Evolutionary conservation across 2,329 filamentous ascomycete species (phyloP).

Genomic region (Colletotrichum limetticola): DNA sequence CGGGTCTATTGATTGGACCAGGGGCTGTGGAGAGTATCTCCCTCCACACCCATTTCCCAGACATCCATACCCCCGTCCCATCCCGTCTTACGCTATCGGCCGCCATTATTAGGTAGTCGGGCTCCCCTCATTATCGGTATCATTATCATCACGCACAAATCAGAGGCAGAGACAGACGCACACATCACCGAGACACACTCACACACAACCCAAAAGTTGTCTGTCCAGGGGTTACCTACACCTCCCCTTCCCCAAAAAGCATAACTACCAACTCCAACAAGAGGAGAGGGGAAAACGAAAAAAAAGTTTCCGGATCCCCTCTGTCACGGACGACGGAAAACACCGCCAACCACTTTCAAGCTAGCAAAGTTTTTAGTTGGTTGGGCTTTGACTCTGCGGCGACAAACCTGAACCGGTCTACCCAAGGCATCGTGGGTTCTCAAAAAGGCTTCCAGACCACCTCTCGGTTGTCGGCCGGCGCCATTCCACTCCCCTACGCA

Average conservation of each 20-base stretch:
- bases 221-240: not conserved
- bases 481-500: not conserved
- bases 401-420: conserved; percentile 28
- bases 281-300: not conserved
- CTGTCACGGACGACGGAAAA: conserved; percentile 10
- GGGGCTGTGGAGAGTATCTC: conserved; percentile 22
- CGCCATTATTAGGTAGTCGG: conserved; percentile 23
- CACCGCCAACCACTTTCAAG: not conserved
- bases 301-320: not conserved
- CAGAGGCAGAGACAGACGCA: not conserved
- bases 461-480: conserved; percentile 23
- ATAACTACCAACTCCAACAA: not conserved
- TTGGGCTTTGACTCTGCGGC: conserved; percentile 26
- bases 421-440: conserved; percentile 25
- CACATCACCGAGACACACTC: not conserved
- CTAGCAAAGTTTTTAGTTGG: conserved; percentile 12
- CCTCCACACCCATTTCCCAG: conserved; percentile 33
- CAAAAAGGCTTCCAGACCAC: conserved; percentile 25
- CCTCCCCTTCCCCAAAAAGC: not conserved
- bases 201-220: not conserved
- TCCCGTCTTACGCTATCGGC: conserved; percentile 33
- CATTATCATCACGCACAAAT: conserved; percentile 2
- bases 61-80: conserved; percentile 29
- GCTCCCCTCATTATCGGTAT: conserved; percentile 11
- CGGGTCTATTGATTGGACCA: conserved; percentile 30